Percentiles rank a stretch among this genome's conserved stretches.
phyloP scores from a whole-genome alignment of 2,329 filamentous ascomycete genomes.

The Xylariaceae sp. region DNA sequence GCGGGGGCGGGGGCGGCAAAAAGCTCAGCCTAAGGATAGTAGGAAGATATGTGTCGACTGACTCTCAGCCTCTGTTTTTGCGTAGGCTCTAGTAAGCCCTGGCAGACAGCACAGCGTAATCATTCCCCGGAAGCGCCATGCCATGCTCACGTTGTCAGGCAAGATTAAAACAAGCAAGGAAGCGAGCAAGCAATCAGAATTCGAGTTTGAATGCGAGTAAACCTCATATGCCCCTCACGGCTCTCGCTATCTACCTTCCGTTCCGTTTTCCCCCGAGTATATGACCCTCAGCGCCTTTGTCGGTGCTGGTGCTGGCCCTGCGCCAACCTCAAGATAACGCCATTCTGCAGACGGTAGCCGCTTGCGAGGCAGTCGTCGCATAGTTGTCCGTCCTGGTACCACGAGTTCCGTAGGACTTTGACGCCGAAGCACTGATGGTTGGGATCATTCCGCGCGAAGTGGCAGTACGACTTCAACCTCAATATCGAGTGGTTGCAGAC shows the following conservation, averaged over 20 bases:
- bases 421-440: slow-evolving; percentile 72
- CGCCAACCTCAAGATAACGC: slow-evolving; percentile 30
- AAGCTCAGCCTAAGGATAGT: too few species aligned
- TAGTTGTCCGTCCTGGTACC: slow-evolving; percentile 56
- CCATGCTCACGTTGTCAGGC: too few species aligned
- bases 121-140: background rate
- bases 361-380: slow-evolving; percentile 55
- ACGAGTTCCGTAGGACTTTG: slow-evolving; percentile 67
- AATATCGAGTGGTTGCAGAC: slow-evolving; percentile 65
- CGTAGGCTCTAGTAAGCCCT: slow-evolving; percentile 1
- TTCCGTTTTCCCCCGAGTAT: background rate
- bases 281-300: slow-evolving; percentile 4
- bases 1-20: background rate
- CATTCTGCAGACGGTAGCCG: slow-evolving; percentile 33
- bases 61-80: background rate
- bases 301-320: slow-evolving; percentile 8
- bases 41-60: background rate
- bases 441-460: slow-evolving; percentile 75
- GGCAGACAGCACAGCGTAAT: background rate
- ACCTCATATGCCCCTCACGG: background rate
- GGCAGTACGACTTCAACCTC: slow-evolving; percentile 72
- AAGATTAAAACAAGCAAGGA: too few species aligned
- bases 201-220: background rate
- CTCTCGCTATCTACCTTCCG: background rate
- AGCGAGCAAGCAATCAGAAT: background rate